Evolutionary conservation across 2,329 filamentous ascomycete genomes (phyloP).

Genomic region (Arthrobotrys entomopaga): DNA sequence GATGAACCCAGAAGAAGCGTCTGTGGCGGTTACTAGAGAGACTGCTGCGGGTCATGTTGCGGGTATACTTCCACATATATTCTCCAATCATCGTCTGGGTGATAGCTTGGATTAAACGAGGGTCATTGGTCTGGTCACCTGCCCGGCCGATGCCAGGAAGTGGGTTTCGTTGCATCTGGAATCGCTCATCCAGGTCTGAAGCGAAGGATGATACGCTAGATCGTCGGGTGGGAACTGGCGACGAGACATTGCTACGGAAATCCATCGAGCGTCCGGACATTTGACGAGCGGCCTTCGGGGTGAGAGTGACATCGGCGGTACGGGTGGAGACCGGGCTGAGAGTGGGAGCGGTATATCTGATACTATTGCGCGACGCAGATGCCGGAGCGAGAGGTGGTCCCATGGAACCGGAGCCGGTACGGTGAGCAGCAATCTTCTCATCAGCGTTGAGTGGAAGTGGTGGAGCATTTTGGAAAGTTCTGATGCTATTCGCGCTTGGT

Average conservation of each 20-base stretch:
- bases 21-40: conserved; percentile 90
- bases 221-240: conserved; percentile 70
- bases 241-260: conserved; percentile 60
- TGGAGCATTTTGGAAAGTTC: conserved; percentile 57
- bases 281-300: conserved; percentile 28
- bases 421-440: conserved; percentile 82
- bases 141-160: conserved; percentile 53
- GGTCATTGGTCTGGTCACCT: conserved; percentile 72
- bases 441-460: conserved; percentile 85
- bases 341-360: conserved; percentile 55
- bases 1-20: conserved; percentile 99
- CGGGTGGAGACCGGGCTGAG: conserved; percentile 54
- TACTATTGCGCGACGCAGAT: conserved; percentile 69
- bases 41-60: conserved; percentile 87
- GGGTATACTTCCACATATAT: conserved; percentile 98
- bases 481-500: conserved; percentile 77
- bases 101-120: conserved; percentile 98
- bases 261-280: conserved; percentile 59
- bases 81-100: conserved; percentile 99
- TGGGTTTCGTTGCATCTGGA: conserved; percentile 75
- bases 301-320: conserved; percentile 33
- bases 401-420: conserved; percentile 70
- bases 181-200: conserved; percentile 90
- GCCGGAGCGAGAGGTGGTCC: conserved; percentile 85
- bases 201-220: conserved; percentile 95